Evolutionary conservation across 805 yeast genomes (phyloP).

Genomic region (Wickerhamiella domercqiae): DNA sequence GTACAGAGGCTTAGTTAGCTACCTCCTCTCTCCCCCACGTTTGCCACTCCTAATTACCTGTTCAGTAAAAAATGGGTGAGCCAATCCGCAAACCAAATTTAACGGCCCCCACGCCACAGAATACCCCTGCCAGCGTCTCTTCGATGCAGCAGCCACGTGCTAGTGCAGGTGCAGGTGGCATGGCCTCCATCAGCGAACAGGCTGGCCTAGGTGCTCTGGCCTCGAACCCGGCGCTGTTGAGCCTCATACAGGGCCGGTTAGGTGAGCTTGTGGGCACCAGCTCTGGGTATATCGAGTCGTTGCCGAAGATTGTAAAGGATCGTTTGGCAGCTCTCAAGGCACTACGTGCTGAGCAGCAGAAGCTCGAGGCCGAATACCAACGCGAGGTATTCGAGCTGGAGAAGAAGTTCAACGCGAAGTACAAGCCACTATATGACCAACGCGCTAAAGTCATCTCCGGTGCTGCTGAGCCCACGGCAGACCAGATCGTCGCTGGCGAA

Average conservation of each 20-base stretch:
- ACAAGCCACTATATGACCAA: conserved; percentile 58
- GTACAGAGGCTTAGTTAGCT: no score
- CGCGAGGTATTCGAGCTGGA: conserved; percentile 76
- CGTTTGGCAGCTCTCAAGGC: conserved; percentile 72
- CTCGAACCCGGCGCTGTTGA: conserved; percentile 67
- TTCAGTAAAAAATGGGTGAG: conserved; percentile 44
- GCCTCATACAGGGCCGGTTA: conserved; percentile 80
- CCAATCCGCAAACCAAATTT: conserved; percentile 67
- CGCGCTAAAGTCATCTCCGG: conserved; percentile 66
- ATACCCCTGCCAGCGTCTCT: conserved; percentile 84
- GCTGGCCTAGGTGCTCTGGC: conserved; percentile 25
- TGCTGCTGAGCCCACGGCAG: conserved; percentile 55
- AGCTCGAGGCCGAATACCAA: conserved; percentile 82
- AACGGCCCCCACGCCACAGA: conserved; percentile 95
- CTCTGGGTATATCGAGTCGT: conserved; percentile 67
- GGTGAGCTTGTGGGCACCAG: conserved; percentile 73
- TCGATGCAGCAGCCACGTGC: conserved; percentile 30
- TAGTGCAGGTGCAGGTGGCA: conserved; percentile 8
- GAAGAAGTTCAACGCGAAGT: conserved; percentile 55
- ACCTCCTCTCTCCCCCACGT: no score
- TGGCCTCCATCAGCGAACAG: conserved; percentile 55
- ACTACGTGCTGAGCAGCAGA: conserved; percentile 63
- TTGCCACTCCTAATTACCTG: background rate
- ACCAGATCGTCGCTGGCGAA: conserved; percentile 68
- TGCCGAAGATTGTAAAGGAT: conserved; percentile 58